Base-by-base conservation (phyloP, 768 basidiomycete genomes). In the Nevesoporus exiguus region DNA sequence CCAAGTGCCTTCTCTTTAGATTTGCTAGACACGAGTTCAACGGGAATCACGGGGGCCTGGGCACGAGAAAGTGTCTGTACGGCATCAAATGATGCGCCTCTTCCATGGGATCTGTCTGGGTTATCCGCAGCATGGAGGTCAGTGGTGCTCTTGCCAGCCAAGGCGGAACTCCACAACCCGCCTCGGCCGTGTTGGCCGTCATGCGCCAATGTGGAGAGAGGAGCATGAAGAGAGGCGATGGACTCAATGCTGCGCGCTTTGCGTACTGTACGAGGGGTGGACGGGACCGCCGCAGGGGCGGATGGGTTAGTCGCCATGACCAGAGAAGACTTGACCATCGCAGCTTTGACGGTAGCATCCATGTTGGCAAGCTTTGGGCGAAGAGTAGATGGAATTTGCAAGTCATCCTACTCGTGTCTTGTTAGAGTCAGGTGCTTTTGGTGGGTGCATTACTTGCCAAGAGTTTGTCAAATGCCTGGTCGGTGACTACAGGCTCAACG, bases 261-360 rank as follows among this genome's bases (percentile, higher is more conserved):
- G 42, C 90, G 83, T 31, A 91, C 69, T 19, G 80, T 73, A 45
- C 79, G 78, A 25, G 86, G 81, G 5, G 82, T 80, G 17, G 66
- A 59, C 3, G 81, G 79, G 36, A 45, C 24, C 4, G 17, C 41
- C 43, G 68, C 61, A 31, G 42, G 65, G 25, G 71, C 59, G 24
- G 68, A 63, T 27, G 74, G 74, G 54, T 71, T 76, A 8, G 75
- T 68, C 19, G 78, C 72, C 67, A 90, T 74, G 25, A 80, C 79
- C 29, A 86, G 83, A 1, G 91, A 92, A 0, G 90, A 91, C 66
- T 90, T 92, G 52, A 96, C 75, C 90, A 96, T 94, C 13, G 89
- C 90, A 5, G 89, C 91, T 67, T 96, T 96, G 47, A 96, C 88
- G 1, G 86, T 83, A 0, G 85, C 73, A 52, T 95, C 90, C 81